Evolutionary conservation across 306 rosid genomes (phyloP).

Genomic region (Vigna radiata): DNA sequence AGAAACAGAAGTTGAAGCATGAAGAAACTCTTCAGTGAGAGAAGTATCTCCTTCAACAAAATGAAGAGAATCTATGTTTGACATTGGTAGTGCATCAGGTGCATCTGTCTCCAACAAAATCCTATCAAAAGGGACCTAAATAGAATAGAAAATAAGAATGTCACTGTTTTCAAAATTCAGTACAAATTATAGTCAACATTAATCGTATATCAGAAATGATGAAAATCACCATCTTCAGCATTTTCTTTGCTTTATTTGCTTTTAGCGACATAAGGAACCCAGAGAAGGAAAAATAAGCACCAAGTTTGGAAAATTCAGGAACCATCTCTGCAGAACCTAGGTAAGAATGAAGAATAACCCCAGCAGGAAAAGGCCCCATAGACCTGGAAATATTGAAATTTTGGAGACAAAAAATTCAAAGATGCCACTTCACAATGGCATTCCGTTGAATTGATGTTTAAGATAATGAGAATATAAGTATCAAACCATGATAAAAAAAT

Average conservation of each 20-base stretch:
- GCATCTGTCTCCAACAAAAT: conserved; percentile 95
- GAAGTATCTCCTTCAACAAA: conserved; percentile 73
- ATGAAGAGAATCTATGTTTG: conserved; percentile 56
- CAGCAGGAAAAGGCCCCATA: conserved; percentile 88
- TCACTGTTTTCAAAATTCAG: conserved; percentile 17
- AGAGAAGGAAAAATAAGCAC: conserved; percentile 88
- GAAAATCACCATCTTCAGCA: conserved; percentile 70
- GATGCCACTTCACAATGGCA: conserved; percentile 18
- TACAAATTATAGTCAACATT: not conserved
- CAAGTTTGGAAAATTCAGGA: conserved; percentile 80
- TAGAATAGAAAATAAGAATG: conserved; percentile 33
- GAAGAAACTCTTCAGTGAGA: conserved; percentile 49
- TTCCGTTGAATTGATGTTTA: not conserved
- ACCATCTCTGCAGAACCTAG: conserved; percentile 96
- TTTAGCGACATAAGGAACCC: conserved; percentile 85
- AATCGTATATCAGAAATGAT: conserved; percentile 14
- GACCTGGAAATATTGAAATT: conserved; percentile 55
- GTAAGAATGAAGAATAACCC: conserved; percentile 91
- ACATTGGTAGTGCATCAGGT: conserved; percentile 84
- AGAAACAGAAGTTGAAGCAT: conserved; percentile 37
- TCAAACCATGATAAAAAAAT: not conserved
- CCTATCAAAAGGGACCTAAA: conserved; percentile 78
- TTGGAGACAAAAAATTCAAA: conserved; percentile 17
- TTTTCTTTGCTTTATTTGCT: conserved; percentile 77
- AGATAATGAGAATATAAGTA: conserved; percentile 21